Percentiles rank a stretch among this genome's conserved stretches.
These are phyloP conservation scores for Phaffomyces antillensis DNA, from an alignment of 805 yeast genomes.

Conservation along the genomic window DNA sequence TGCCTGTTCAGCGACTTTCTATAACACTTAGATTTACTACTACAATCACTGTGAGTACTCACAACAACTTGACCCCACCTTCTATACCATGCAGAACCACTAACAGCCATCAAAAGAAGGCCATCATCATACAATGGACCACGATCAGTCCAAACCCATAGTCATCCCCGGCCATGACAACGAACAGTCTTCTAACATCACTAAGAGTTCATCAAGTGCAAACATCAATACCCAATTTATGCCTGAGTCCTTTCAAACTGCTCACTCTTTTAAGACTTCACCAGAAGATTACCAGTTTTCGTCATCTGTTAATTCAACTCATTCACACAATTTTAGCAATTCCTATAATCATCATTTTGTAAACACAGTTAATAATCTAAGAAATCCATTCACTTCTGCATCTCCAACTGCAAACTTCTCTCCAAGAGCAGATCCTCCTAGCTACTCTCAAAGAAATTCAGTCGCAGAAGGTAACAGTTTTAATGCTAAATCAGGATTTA, in stretches of 20 bases:
- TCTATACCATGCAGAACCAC: too few species aligned
- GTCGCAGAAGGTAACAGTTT: slow-evolving; percentile 2
- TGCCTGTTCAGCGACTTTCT: too few species aligned
- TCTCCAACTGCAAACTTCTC: slow-evolving; percentile 20
- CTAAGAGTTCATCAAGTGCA: not conserved
- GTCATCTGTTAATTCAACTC: slow-evolving; percentile 21
- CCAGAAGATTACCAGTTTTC: slow-evolving; percentile 11
- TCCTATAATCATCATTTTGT: slow-evolving; percentile 17
- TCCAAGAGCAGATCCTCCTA: slow-evolving; percentile 23
- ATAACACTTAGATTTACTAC: too few species aligned
- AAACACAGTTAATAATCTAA: slow-evolving; percentile 13
- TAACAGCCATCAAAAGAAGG: too few species aligned
- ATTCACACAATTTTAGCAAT: slow-evolving; percentile 14
- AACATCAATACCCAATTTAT: slow-evolving; percentile 4
- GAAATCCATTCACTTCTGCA: slow-evolving; percentile 13
- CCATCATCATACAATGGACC: slow-evolving; percentile 1
- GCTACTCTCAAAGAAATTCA: slow-evolving; percentile 11
- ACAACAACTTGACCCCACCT: too few species aligned
- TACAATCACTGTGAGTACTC: too few species aligned
- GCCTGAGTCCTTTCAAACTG: slow-evolving; percentile 24
- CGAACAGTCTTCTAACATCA: slow-evolving; percentile 1
- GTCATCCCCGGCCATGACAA: slow-evolving; percentile 24
- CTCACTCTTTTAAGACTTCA: slow-evolving; percentile 19
- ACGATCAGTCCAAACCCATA: slow-evolving; percentile 19
- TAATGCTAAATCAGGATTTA: slow-evolving; percentile 1